A percentile compares a stretch with the other conserved stretches of the same genome.
Conservation (phyloP, 805 yeast genomes). For the Spathaspora hagerdaliae region DNA sequence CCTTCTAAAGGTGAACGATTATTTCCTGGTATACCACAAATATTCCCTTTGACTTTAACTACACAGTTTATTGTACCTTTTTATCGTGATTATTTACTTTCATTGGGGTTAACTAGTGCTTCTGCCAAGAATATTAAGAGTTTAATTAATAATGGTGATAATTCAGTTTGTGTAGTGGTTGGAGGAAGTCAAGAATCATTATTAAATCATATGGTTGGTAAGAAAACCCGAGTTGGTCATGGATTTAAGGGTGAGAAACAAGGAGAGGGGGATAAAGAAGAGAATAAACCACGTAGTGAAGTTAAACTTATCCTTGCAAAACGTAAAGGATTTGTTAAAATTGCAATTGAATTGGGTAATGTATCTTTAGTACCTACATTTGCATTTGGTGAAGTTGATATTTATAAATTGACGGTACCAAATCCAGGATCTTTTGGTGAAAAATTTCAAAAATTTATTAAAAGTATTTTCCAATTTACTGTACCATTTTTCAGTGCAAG, state of each 20-base stretch:
- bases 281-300: constrained; percentile 26
- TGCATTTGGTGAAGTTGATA: constrained; percentile 84
- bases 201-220: constrained; percentile 39
- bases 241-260: constrained; percentile 22
- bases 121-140: constrained; percentile 66
- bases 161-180: constrained; percentile 82
- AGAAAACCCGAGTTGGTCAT: constrained; percentile 28
- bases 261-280: constrained; percentile 1
- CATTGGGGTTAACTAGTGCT: constrained; percentile 83
- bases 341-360: constrained; percentile 79
- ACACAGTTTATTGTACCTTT: constrained; percentile 83
- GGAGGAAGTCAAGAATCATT: constrained; percentile 96
- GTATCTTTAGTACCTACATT: constrained; percentile 80
- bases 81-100: constrained; percentile 78
- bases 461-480: constrained; percentile 72
- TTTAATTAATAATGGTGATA: constrained; percentile 56
- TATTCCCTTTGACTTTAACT: constrained; percentile 72
- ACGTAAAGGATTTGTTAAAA: constrained; percentile 83
- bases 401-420: constrained; percentile 43
- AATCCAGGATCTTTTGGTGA: constrained; percentile 43
- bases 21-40: constrained; percentile 79
- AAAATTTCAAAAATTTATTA: constrained; percentile 67
- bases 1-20: constrained; percentile 63
- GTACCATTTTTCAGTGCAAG: constrained; percentile 89
- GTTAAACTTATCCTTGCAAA: constrained; percentile 68